phyloP scores from a whole-genome alignment of 305 asterid species.

The Fraxinus baroniana region DNA sequence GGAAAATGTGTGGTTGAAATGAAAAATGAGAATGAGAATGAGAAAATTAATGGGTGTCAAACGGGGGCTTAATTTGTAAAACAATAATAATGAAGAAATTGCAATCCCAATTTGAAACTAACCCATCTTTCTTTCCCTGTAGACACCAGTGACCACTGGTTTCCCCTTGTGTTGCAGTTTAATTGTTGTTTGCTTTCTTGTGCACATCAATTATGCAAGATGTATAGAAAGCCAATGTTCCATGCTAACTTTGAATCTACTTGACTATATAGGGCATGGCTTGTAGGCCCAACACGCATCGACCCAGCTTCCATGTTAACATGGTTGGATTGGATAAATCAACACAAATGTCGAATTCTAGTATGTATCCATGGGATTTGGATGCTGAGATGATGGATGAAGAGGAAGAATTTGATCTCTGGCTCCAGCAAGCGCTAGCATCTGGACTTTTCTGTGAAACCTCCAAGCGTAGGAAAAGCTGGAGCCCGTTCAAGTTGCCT shows the following conservation, averaged over 20 bases:
- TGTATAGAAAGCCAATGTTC: neutral
- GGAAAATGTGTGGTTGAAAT: no score
- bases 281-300: constrained; percentile 94
- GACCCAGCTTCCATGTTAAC: constrained; percentile 98
- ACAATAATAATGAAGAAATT: neutral
- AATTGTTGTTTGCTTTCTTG: neutral
- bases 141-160: neutral
- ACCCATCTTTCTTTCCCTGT: neutral
- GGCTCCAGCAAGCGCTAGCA: constrained; percentile 98
- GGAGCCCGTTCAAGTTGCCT: constrained; percentile 96
- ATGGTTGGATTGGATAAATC: constrained; percentile 91
- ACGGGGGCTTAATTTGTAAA: neutral
- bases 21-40: no score
- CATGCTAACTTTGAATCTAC: constrained; percentile 2
- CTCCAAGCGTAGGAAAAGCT: constrained; percentile 87
- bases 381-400: constrained; percentile 96
- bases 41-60: no score
- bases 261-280: constrained; percentile 76
- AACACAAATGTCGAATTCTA: constrained; percentile 69
- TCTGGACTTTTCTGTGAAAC: constrained; percentile 91
- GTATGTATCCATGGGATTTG: constrained; percentile 93
- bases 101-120: neutral
- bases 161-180: neutral
- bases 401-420: constrained; percentile 91
- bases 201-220: neutral